Base-by-base conservation (phyloP, 306 rosid genomes). In the Hippophae rhamnoides region DNA sequence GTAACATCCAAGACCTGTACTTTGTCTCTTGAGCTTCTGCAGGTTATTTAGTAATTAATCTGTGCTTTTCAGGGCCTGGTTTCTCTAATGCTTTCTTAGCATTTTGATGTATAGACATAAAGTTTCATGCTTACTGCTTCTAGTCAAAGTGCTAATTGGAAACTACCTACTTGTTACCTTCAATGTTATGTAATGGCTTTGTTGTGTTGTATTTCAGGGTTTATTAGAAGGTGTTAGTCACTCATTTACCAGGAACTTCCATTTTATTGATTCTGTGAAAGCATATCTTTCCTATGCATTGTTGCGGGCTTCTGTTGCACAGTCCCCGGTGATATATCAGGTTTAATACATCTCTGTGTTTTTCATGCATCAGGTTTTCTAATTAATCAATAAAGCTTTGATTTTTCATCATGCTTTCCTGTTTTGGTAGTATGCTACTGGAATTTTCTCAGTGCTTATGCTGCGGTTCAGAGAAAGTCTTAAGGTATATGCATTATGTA, bases 211-310 rank as follows among this genome's bases (percentile, higher is more conserved):
- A 49, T 76, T 60, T 62, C 85, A 93, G 99, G 97, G 99, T 70
- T 82, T 93, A 64, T 82, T 93, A 78, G 99, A 93, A 72, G 97
- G 99, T 58, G 99, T 93, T 68, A 87, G 89, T 63, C 90, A 93
- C 68, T 73, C 89, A 62, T 93, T 88, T 79, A 93, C 97, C 38
- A 86, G 92, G 76, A 84, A 89, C 78, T 89, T 89, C 70, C 95
- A 93, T 79, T 93, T 93, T 74, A 93, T 93, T 69, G 99, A 93
- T 68, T 89, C 99, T 12, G 99, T 93, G 80, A 93, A 93, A 83
- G 99, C 99, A 47, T 93, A 86, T 78, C 95, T 93, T 72, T 93
- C 99, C 51, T 93, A 93, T 77, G 99, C 95, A 38, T 71, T 93
- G 68, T 68, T 93, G 73, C 86, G 97, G 72, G 95, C 99, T 78